Evolutionary conservation across 192 early-diverging fungal species (phyloP), one percentile per base, ranked within the genome.

Genomic region (Gorgonomyces haynaldii): DNA sequence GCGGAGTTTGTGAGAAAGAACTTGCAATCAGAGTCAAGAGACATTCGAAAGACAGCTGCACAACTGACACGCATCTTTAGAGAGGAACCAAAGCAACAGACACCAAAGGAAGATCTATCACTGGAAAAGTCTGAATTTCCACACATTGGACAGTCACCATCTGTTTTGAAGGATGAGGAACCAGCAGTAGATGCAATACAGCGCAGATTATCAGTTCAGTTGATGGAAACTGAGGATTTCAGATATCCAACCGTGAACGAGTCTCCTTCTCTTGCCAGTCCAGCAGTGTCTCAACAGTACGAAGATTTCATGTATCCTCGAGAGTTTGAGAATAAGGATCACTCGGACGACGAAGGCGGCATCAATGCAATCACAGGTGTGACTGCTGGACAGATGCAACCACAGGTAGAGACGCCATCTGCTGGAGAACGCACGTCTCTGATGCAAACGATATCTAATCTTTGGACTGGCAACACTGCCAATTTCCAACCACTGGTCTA

Each of bases 1-100:
- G 69, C 67, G 3, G 73, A 83, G 38, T 77, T 98, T 28, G 83
- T 78, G 1, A 61, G 84, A 28, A 72, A 71, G 2, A 91, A 83
- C 57, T 76, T 95, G 48, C 83, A 88, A 47, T 70, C 84, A 0
- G 91, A 96, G 37, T 24, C 53, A n/a, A 66, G 81, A 19, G 84
- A 89, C 37, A 63, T 84, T n/a, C 67, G 74, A 20, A 50, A 79
- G 4, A 83, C 82, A 8, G 62, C 76, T 1, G 69, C 57, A 0
- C 81, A 87, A 32, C 39, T 85, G 8, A 67, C 62, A 44, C 62
- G 77, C 9, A 70, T 88, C 54, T 82, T 84, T 58, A 65, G 67
- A 12, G 70, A 72, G 20, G 57, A 62, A 31, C 30, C 30, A 12
- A 31, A 31, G 5, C 6, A 31, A 31, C 6, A 8, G 30, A 12